Evolutionary conservation across 208 protist genomes (phyloP).

Genomic region (Leishmania amazonensis): DNA sequence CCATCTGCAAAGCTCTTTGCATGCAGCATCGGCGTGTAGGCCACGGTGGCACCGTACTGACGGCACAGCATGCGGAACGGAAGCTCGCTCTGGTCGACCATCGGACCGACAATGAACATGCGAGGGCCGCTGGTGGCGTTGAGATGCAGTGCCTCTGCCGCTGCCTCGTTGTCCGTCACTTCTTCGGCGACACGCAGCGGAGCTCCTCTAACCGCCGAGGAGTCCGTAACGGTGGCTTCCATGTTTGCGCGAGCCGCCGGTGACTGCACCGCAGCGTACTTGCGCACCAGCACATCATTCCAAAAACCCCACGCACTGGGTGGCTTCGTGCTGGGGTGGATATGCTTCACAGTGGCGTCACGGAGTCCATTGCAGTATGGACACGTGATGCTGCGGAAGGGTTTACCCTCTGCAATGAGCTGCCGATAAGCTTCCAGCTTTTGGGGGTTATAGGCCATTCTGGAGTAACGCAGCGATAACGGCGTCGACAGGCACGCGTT

Average conservation of each 20-base stretch:
- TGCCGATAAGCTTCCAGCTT: constrained; percentile 32
- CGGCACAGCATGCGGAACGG: constrained; percentile 91
- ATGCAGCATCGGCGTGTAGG: constrained; percentile 93
- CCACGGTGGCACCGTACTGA: constrained; percentile 74
- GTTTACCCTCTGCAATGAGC: constrained; percentile 5
- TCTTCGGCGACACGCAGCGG: not conserved
- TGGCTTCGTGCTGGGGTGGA: constrained; percentile 71
- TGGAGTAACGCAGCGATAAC: not conserved
- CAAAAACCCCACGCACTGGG: constrained; percentile 59
- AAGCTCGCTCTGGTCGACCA: constrained; percentile 94
- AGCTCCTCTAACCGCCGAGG: not conserved
- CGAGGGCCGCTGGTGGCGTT: constrained; percentile 10
- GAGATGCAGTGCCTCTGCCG: not conserved
- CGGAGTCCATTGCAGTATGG: constrained; percentile 69
- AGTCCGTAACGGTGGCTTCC: not conserved
- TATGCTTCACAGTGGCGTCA: constrained; percentile 60
- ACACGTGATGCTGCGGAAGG: constrained; percentile 54
- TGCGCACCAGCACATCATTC: constrained; percentile 53
- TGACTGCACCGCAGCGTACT: constrained; percentile 47
- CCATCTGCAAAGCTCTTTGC: constrained; percentile 58
- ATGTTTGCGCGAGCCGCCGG: constrained; percentile 23
- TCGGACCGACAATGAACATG: constrained; percentile 85
- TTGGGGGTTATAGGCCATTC: constrained; percentile 43
- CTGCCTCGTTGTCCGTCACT: not conserved
- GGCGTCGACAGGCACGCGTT: not conserved